Conservation (phyloP, 2,329 filamentous ascomycete species). For the Emydomyces testavorans region DNA sequence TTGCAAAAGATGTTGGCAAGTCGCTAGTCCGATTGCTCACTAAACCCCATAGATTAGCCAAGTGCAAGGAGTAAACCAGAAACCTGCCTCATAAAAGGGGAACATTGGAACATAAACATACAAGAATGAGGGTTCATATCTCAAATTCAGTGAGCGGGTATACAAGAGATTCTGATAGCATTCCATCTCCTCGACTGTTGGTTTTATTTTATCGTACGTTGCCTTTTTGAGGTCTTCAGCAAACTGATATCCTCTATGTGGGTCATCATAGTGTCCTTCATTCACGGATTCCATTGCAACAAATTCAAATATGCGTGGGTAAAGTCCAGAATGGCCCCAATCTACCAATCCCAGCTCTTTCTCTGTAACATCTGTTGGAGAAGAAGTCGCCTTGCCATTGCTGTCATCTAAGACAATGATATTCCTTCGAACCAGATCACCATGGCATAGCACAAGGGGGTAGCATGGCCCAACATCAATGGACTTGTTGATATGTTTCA, state of each 20-base stretch:
- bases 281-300: conserved; percentile 7
- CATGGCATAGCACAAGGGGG: conserved; percentile 16
- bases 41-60: conserved; percentile 1
- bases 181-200: conserved; percentile 10
- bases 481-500: conserved; percentile 14
- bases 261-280: conserved; percentile 8
- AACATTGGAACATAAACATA: conserved; percentile 5
- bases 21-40: background rate
- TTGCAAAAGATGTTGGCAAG: background rate
- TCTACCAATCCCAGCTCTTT: conserved; percentile 7
- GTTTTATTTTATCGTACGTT: conserved; percentile 8
- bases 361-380: background rate
- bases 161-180: conserved; percentile 8
- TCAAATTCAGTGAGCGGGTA: conserved; percentile 8
- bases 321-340: conserved; percentile 7
- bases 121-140: conserved; percentile 4
- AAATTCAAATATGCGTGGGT: conserved; percentile 6
- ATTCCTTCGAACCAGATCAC: conserved; percentile 13
- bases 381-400: background rate
- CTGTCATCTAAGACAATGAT: conserved; percentile 12
- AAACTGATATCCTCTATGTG: conserved; percentile 7
- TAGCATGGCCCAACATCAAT: conserved; percentile 16
- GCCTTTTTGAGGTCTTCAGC: conserved; percentile 8
- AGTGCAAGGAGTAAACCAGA: background rate
- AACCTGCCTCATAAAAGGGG: background rate